These are phyloP conservation scores for Alopecurus myosuroides DNA, from an alignment of 176 grass and related monocot genomes.

Conservation along the genomic window DNA sequence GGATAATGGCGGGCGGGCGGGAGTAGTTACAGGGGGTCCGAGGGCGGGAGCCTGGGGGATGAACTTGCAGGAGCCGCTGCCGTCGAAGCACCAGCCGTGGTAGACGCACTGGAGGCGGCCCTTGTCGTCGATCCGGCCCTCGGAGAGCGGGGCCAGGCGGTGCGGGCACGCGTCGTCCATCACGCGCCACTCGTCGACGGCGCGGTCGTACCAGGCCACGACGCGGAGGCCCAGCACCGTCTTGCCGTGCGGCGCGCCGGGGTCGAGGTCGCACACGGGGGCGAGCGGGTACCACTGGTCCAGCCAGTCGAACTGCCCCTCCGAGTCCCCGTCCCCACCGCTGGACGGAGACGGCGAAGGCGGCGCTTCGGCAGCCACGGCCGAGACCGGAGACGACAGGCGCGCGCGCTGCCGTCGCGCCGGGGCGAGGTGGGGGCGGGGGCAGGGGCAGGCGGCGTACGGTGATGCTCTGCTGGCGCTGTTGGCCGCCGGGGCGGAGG, in stretches of 20 bases:
- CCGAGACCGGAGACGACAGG: neutral
- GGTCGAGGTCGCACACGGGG: constrained; percentile 81
- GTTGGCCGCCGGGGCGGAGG: neutral
- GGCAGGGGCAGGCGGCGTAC: neutral
- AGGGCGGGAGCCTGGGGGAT: constrained; percentile 78
- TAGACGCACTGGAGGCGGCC: constrained; percentile 92
- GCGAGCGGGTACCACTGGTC: constrained; percentile 88
- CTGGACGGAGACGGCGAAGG: neutral
- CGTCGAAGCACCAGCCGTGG: constrained; percentile 99
- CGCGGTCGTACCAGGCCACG: constrained; percentile 80
- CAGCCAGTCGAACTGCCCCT: constrained; percentile 70
- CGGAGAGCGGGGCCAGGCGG: constrained; percentile 84
- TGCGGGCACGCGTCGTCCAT: constrained; percentile 85
- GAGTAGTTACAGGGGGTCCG: constrained; percentile 33
- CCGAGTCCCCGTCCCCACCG: neutral
- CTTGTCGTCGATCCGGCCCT: constrained; percentile 74
- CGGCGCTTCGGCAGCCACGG: constrained; percentile 12
- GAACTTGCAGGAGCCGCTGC: constrained; percentile 67
- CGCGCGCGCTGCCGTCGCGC: neutral
- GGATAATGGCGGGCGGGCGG: neutral
- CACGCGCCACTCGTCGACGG: constrained; percentile 61
- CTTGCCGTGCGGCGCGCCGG: constrained; percentile 69
- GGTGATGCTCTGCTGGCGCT: neutral
- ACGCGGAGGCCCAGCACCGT: constrained; percentile 68
- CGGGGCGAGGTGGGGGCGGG: neutral